Evolutionary conservation across 129 eudicot species (phyloP), one percentile per base, ranked within the genome.

Genomic region (Oenanthe sinensis): DNA sequence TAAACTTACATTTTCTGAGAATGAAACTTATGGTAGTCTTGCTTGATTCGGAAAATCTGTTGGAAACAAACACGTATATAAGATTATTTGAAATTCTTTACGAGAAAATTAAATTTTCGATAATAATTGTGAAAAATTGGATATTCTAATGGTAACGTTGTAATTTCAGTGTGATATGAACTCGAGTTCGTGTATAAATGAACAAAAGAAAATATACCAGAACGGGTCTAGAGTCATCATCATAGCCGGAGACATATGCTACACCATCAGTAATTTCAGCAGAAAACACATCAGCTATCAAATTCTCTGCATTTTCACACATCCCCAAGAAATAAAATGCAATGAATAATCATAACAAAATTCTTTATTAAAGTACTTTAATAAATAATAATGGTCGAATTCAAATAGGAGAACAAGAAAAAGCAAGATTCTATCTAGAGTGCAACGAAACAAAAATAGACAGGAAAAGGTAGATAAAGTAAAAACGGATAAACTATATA

Each of bases 1-100:
- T n/a, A n/a, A n/a, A n/a, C 99, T 86, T 85, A 96, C 99, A 85
- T 83, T 86, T 96, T 96, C 75, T 92, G 97, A 6, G 99, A 96
- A 42, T 92, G 95, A 78, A 88, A 86, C 82, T 90, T 96, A 74
- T 87, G 97, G 81, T 92, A 92, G 36, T 96, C 97, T 86, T 96
- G 99, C 87, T 96, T 92, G 82, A 96, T 86, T 77, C 99, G 91
- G 78, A 96, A 90, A 82, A 96, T 81, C 96, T 90, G 89, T 19
- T 24, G 19, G 16, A 39, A 65, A 42, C 15, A 22, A 7, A 22
- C 0, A 60, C n/a, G 36, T 8, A 60, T 58, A 9, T n/a, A n/a
- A 58, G 15, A n/a, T 60, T 15, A 60, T 60, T 48, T 2, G 14
- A 2, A 13, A 48, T 48, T 12, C 0, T 48, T 44, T 48, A 47